These are phyloP conservation scores for Lophiostoma macrostomum DNA, from an alignment of 495 filamentous ascomycete species.

Conservation along the genomic window DNA sequence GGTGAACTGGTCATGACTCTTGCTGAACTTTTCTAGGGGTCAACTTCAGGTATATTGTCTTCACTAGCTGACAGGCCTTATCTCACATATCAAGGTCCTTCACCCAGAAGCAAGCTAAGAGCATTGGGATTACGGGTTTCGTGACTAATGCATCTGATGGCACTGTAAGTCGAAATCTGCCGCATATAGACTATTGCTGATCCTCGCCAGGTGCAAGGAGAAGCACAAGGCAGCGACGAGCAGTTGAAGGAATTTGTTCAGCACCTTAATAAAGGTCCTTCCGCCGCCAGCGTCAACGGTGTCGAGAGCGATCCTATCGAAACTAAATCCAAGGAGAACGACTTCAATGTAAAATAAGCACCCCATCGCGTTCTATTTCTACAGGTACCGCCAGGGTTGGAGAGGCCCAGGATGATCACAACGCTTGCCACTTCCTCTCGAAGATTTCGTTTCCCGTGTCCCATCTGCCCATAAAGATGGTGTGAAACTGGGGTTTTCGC, in stretches of 20 bases:
- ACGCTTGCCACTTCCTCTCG: no score
- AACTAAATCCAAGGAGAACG: constrained; percentile 57
- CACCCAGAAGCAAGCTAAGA: constrained; percentile 63
- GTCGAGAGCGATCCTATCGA: constrained; percentile 67
- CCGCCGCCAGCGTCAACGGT: constrained; percentile 63
- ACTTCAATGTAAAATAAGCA: constrained; percentile 46
- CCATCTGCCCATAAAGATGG: no score
- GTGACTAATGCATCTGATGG: constrained; percentile 73
- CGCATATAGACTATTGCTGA: background rate
- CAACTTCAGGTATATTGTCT: constrained; percentile 19
- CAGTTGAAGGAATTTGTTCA: constrained; percentile 66
- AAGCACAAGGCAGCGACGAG: constrained; percentile 72
- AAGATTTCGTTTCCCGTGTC: no score
- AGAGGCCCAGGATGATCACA: no score
- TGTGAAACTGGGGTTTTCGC: no score
- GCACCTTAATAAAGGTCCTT: constrained; percentile 71
- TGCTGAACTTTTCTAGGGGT: no score
- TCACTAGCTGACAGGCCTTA: background rate
- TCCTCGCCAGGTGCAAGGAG: constrained; percentile 71
- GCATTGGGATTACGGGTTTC: constrained; percentile 69
- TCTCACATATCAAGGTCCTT: constrained; percentile 54
- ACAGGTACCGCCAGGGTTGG: no score
- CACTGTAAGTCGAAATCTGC: constrained; percentile 48
- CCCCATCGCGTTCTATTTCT: background rate
- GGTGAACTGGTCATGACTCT: no score